Evolutionary conservation across 768 basidiomycete species (phyloP).

Genomic region (Tricholoma matsutake): DNA sequence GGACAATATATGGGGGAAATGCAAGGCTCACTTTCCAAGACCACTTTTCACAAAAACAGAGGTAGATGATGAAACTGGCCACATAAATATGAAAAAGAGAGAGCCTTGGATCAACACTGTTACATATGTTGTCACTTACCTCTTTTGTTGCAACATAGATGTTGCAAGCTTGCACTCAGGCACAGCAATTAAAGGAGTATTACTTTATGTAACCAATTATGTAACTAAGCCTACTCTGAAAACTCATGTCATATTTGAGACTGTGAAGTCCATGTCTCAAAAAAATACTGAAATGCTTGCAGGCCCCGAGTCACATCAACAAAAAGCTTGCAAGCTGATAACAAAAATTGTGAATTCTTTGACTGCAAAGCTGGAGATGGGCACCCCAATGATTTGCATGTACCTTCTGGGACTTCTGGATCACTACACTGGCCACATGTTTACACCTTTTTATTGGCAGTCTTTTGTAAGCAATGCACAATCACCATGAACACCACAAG

Average conservation of each 20-base stretch:
- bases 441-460: slow-evolving; percentile 32
- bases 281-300: slow-evolving; percentile 18
- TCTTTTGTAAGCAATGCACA: slow-evolving; percentile 24
- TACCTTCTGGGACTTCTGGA: not conserved
- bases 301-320: not conserved
- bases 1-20: too few relatives aligned
- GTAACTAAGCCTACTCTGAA: slow-evolving; percentile 32
- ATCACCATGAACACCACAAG: slow-evolving; percentile 8
- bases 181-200: too few relatives aligned
- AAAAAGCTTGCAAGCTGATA: not conserved
- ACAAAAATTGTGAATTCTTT: not conserved
- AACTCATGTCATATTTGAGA: slow-evolving; percentile 31
- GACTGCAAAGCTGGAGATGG: not conserved
- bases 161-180: too few relatives aligned
- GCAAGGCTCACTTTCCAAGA: too few relatives aligned
- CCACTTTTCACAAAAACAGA: too few relatives aligned
- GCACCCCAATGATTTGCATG: not conserved
- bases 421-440: slow-evolving; percentile 8
- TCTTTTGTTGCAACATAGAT: too few relatives aligned
- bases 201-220: slow-evolving; percentile 23
- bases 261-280: slow-evolving; percentile 19
- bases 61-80: too few relatives aligned
- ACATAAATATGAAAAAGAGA: too few relatives aligned
- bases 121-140: too few relatives aligned
- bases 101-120: too few relatives aligned